These are phyloP conservation scores for Aureobasidium sp. DNA, from an alignment of 2,329 filamentous ascomycete species.

Conservation along the genomic window DNA sequence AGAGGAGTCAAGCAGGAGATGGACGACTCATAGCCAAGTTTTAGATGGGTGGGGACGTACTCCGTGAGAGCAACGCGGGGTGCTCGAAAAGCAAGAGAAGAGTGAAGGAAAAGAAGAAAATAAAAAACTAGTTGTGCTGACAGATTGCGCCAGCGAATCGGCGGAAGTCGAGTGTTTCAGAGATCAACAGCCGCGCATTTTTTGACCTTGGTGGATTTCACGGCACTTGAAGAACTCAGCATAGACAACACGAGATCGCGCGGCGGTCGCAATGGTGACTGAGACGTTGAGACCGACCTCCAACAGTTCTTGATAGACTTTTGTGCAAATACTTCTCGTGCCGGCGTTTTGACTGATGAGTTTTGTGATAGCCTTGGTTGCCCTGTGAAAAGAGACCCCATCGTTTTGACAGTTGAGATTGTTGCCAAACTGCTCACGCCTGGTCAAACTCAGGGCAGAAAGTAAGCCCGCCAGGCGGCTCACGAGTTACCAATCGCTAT, in stretches of 20 bases:
- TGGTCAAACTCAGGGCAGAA: neutral
- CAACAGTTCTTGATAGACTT: neutral
- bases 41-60: neutral
- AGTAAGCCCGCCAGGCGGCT: neutral
- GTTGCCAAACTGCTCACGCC: constrained; percentile 4
- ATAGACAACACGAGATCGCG: neutral
- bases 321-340: constrained; percentile 3
- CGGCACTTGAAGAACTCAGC: neutral
- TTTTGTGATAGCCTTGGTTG: neutral
- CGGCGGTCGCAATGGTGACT: constrained; percentile 3
- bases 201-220: neutral
- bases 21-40: constrained; percentile 7
- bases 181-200: constrained; percentile 9
- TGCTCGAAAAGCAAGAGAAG: neutral
- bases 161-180: constrained; percentile 12
- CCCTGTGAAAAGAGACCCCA: neutral
- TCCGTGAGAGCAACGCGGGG: neutral
- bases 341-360: constrained; percentile 2
- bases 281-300: neutral
- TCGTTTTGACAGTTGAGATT: constrained; percentile 10
- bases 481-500: constrained; percentile 10
- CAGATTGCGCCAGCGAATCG: constrained; percentile 12
- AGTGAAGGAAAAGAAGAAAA: neutral
- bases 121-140: neutral
- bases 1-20: neutral